phyloP scores from a whole-genome alignment of 1,139 yeast genomes.

The Zygoascus meyerae region DNA sequence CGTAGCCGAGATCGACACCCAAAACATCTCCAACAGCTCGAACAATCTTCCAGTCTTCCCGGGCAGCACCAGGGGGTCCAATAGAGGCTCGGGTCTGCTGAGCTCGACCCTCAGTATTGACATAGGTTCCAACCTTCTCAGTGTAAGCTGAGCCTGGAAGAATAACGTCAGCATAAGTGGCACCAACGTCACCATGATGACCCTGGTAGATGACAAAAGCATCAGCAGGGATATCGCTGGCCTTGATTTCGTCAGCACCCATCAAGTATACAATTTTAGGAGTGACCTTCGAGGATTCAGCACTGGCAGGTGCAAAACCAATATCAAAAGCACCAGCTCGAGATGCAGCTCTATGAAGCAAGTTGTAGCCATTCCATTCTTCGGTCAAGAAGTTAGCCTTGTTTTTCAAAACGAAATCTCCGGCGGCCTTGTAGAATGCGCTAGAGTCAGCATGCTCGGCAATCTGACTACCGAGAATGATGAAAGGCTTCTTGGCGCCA shows the following conservation, averaged over 20 bases:
- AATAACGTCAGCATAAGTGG: constrained; percentile 81
- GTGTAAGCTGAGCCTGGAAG: constrained; percentile 89
- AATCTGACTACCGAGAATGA: constrained; percentile 78
- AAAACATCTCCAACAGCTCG: constrained; percentile 80
- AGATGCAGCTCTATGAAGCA: constrained; percentile 81
- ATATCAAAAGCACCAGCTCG: constrained; percentile 82
- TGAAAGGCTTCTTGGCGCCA: constrained; percentile 66
- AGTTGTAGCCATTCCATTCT: constrained; percentile 79
- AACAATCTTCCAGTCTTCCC: constrained; percentile 89
- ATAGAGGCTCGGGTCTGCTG: constrained; percentile 85
- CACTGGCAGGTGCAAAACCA: constrained; percentile 61
- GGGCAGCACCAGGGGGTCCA: constrained; percentile 85
- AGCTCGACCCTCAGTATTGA: constrained; percentile 86
- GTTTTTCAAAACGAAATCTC: constrained; percentile 56
- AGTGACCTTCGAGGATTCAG: constrained; percentile 43
- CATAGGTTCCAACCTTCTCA: constrained; percentile 82
- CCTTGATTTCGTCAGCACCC: constrained; percentile 77
- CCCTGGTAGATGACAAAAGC: constrained; percentile 90
- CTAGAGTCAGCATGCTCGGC: constrained; percentile 62
- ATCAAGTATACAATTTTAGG: constrained; percentile 77
- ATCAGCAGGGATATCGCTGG: constrained; percentile 69
- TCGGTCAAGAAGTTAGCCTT: constrained; percentile 54
- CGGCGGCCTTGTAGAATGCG: constrained; percentile 56
- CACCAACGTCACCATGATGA: constrained; percentile 89
- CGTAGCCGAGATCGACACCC: constrained; percentile 68